Evolutionary conservation across 148 eudicot species (phyloP).

Genomic region (Polygonum aviculare): DNA sequence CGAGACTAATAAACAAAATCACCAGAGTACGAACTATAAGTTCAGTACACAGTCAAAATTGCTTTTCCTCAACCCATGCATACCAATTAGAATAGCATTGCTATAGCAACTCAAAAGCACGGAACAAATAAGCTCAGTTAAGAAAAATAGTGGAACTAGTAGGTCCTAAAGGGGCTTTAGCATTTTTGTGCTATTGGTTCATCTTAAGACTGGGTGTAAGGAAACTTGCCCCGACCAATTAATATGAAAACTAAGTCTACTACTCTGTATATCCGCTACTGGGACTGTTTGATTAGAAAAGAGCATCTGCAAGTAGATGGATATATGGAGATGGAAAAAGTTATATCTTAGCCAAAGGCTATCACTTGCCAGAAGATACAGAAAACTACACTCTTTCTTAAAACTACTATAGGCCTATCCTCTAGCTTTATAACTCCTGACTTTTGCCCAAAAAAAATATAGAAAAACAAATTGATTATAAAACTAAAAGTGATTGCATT

Average conservation of each 20-base stretch:
- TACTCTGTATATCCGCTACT: neutral
- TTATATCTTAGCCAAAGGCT: neutral
- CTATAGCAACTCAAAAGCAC: slow-evolving; percentile 2
- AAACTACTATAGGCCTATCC: neutral
- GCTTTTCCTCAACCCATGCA: neutral
- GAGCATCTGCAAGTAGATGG: neutral
- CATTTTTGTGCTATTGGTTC: neutral
- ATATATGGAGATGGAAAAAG: neutral
- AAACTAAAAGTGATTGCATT: too few relatives aligned
- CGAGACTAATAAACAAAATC: neutral
- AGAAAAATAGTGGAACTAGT: neutral
- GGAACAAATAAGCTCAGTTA: neutral
- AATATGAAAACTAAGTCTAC: neutral
- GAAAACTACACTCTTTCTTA: neutral
- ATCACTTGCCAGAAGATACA: neutral
- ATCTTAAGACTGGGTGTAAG: neutral
- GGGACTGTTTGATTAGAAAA: neutral
- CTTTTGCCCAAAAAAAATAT: neutral
- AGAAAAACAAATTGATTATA: too few relatives aligned
- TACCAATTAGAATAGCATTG: neutral
- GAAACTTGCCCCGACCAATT: neutral
- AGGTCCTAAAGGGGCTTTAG: neutral
- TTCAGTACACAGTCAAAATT: neutral
- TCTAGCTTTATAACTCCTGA: neutral
- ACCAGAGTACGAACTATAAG: neutral